phyloP scores from a whole-genome alignment of 495 filamentous ascomycete genomes.

The Rusavskia elegans region DNA sequence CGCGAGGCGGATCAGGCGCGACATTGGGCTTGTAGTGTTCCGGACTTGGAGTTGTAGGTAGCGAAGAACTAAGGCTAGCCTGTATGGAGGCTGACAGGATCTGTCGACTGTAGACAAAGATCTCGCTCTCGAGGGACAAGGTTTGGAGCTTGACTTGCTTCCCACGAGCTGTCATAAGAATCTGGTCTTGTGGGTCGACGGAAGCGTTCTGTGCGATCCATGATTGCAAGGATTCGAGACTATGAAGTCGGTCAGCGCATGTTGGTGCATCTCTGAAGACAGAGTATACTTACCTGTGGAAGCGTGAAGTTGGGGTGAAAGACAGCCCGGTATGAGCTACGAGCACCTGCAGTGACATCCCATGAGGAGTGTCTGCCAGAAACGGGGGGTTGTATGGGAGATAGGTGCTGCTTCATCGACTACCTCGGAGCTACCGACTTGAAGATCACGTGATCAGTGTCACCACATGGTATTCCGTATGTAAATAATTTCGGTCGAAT shows the following conservation, averaged over 20 bases:
- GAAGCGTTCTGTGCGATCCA: constrained; percentile 51
- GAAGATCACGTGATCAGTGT: too few species aligned
- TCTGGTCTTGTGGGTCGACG: constrained; percentile 55
- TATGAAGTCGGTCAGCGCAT: constrained; percentile 20
- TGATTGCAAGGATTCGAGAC: constrained; percentile 52
- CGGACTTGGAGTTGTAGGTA: constrained; percentile 39
- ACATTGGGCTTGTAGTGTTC: constrained; percentile 38
- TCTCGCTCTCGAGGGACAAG: constrained; percentile 52
- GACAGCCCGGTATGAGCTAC: not conserved
- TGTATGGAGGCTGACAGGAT: constrained; percentile 29
- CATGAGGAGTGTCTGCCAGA: not conserved
- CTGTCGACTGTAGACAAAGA: constrained; percentile 73
- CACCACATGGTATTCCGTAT: too few species aligned
- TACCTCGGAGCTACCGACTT: too few species aligned
- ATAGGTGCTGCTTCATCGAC: too few species aligned
- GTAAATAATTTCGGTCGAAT: too few species aligned
- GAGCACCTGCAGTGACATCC: not conserved
- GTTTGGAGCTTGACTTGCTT: constrained; percentile 64
- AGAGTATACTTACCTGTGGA: constrained; percentile 40
- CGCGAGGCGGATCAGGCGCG: constrained; percentile 57
- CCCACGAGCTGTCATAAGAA: constrained; percentile 67
- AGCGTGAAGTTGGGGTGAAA: constrained; percentile 7
- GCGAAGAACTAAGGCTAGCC: constrained; percentile 19
- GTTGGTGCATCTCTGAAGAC: not conserved
- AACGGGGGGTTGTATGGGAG: too few species aligned